Evolutionary conservation across 306 rosid genomes (phyloP).

Genomic region (Cicer judaicum): DNA sequence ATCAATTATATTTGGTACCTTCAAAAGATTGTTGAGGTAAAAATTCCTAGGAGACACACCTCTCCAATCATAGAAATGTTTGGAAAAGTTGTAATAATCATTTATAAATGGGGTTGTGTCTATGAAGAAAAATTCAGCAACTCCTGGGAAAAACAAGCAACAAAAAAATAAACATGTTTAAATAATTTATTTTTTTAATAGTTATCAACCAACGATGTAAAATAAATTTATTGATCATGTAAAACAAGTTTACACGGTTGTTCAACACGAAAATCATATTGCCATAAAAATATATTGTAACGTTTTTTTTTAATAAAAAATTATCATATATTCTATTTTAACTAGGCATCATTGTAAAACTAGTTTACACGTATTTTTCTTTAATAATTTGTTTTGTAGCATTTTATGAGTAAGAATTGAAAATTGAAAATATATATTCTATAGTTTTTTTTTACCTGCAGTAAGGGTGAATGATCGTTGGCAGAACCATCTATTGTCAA

Average conservation of each 20-base stretch:
- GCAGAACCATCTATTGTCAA: constrained; percentile 68
- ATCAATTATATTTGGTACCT: constrained; percentile 51
- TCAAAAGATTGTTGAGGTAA: constrained; percentile 54
- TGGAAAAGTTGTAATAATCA: constrained; percentile 48
- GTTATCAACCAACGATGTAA: no score
- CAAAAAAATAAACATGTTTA: neutral
- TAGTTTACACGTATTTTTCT: no score
- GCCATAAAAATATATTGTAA: no score
- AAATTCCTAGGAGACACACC: constrained; percentile 52
- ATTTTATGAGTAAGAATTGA: constrained; percentile 1
- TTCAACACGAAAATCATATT: no score
- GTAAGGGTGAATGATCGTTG: constrained; percentile 57
- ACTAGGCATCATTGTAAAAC: no score
- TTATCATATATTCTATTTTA: no score
- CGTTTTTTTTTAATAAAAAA: no score
- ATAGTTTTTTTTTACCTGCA: constrained; percentile 46
- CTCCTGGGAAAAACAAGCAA: constrained; percentile 36
- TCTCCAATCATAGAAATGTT: constrained; percentile 67
- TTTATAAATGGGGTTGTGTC: constrained; percentile 73
- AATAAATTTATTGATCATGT: no score
- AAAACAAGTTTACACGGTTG: no score
- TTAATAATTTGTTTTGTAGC: no score
- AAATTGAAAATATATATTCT: neutral
- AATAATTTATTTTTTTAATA: no score
- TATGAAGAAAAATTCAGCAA: constrained; percentile 66